Evolutionary conservation across 352 stramenopile species (phyloP), one percentile per base, ranked within the genome.

Genomic region (Globisporangium alternatum): DNA sequence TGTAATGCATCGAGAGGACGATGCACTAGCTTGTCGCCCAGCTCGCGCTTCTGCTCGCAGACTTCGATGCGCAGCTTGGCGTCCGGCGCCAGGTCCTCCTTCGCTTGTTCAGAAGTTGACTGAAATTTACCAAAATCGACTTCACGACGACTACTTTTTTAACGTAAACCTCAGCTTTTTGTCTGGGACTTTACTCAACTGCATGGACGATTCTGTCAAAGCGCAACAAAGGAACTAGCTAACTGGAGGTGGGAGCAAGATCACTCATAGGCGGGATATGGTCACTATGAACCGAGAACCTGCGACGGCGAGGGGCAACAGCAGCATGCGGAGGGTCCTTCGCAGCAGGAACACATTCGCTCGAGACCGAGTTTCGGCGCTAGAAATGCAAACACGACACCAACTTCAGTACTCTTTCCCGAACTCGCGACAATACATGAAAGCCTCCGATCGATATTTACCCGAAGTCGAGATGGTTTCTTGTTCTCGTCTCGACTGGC

Each of bases 1-100:
- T 98, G 88, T 98, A 98, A 81, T 98, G 92, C 70, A 98, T 98
- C 60, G 89, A 97, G 30, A 99, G 9, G 13, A 62, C 1, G 30
- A 8, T 44, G 53, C 19, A n/a, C 25, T 37, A 28, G 83, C 69
- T 95, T 89, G 69, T 94, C 88, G 33, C 93, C 93, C 56, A 73
- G 62, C 68, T 89, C 69, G 64, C 72, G 89, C 82, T 92, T 93
- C 64, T 82, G 73, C 13, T 66, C 64, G 71, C 87, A 94, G 43
- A 70, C 70, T 53, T 90, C 72, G 21, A 93, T 78, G 60, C 84
- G 86, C 43, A 95, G 74, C 75, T 80, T 71, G 1, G 83, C 84
- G 60, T 90, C 69, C 22, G 80, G 60, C 25, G 86, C 69, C 21
- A 95, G 72, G 55, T 95, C 77, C 10, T 91, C 83, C 67, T 93